phyloP scores from a whole-genome alignment of 2,329 filamentous ascomycete genomes.

The Penicillium palitans region DNA sequence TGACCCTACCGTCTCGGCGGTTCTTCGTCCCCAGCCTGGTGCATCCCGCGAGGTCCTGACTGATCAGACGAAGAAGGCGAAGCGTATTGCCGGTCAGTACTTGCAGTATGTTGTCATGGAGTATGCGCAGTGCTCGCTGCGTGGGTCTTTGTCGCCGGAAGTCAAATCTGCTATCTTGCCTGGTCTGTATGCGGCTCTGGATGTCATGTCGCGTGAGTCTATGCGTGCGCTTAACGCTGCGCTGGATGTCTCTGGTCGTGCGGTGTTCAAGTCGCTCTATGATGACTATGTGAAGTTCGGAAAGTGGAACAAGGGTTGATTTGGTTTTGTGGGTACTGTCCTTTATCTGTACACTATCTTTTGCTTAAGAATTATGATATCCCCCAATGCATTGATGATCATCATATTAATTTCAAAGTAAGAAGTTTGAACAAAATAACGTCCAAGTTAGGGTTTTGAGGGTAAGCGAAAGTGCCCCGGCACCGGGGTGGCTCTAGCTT shows the following conservation, averaged over 20 bases:
- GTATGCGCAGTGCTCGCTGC: constrained; percentile 56
- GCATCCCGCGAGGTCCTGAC: constrained; percentile 51
- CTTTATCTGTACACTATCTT: constrained; percentile 21
- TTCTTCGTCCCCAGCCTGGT: constrained; percentile 41
- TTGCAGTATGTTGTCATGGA: constrained; percentile 59
- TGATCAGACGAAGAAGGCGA: constrained; percentile 61
- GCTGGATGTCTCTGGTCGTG: constrained; percentile 53
- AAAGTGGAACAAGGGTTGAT: constrained; percentile 49
- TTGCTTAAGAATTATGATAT: constrained; percentile 28
- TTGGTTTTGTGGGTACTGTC: constrained; percentile 3
- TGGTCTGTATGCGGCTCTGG: constrained; percentile 55
- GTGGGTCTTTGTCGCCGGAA: constrained; percentile 50
- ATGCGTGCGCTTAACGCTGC: constrained; percentile 54
- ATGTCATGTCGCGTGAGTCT: constrained; percentile 53
- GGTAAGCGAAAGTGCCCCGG: neutral
- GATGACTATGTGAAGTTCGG: constrained; percentile 53
- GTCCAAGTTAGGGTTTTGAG: neutral
- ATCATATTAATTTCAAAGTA: neutral
- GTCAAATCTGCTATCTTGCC: constrained; percentile 55
- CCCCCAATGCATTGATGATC: constrained; percentile 28
- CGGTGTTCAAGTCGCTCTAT: constrained; percentile 55
- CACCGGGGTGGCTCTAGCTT: neutral
- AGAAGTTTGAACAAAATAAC: neutral
- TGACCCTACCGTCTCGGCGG: constrained; percentile 60
- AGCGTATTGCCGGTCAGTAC: constrained; percentile 58